Base-by-base conservation (phyloP, 306 rosid species). In the Quercus ilex region DNA sequence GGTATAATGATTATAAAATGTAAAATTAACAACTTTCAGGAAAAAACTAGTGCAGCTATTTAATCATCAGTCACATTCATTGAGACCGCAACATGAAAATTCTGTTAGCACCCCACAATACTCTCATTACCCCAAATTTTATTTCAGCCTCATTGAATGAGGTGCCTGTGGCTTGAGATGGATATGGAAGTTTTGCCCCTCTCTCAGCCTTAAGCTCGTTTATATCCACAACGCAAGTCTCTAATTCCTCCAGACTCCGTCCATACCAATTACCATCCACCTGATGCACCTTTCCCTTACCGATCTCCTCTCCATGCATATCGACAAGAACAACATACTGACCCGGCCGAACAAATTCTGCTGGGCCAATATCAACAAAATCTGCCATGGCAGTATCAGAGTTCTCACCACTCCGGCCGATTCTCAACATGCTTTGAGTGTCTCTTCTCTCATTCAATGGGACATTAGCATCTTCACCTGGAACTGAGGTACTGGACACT, bases 61-160 rank as follows among this genome's bases (percentile, higher is more conserved):
- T 73, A 73, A 71, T 73, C 69, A 55, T 79, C 77, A 23, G 6
- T 76, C 26, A 17, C 87, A 51, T 65, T 85, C 83, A 60, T 67
- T 85, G 70, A 23, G 90, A 77, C 81, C 79, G 82, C 84, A 83
- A 43, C 11, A 38, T 65, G 58, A 77, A 82, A 55, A 85, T 62
- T 90, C 84, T 88, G 81, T 76, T 89, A 4, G 85, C 78, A 88
- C 88, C 92, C 98, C 98, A 94, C 74, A 92, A 76, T 69, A 92
- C 94, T 85, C 96, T 82, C 93, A 89, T 89, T 53, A 89, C 86
- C 67, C 97, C 97, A 3, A 89, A 71, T 85, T 86, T 90, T 31
- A 75, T 58, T 79, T 87, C 92, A 77, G 97, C 93, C 69, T 92
- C 98, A 19, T 87, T 86, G 85, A 92, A 94, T 7, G 97, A 80